Conservation (phyloP, 2,329 filamentous ascomycete species). For the Aspergillus sp. region DNA sequence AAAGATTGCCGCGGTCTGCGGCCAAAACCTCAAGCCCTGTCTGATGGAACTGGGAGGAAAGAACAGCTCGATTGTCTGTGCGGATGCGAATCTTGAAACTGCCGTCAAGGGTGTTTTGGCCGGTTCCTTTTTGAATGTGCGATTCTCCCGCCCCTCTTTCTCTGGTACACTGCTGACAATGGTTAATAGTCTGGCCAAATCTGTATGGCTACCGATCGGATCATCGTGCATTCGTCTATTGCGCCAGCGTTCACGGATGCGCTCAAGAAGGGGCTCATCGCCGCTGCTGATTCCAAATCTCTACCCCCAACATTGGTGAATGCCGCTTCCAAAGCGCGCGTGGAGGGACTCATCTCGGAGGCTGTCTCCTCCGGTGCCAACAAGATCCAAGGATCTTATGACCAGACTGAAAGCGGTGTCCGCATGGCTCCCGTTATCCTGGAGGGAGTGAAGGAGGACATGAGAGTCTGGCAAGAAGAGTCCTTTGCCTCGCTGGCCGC, state of each 20-base stretch:
- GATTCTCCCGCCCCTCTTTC: not conserved
- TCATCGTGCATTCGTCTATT: slow-evolving; percentile 56
- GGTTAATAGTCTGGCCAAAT: slow-evolving; percentile 60
- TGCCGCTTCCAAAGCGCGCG: slow-evolving; percentile 40
- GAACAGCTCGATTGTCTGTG: slow-evolving; percentile 69
- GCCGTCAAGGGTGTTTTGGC: slow-evolving; percentile 43
- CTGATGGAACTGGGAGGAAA: slow-evolving; percentile 81
- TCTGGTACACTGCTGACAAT: slow-evolving; percentile 29
- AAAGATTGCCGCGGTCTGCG: slow-evolving; percentile 63
- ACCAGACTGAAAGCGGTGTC: slow-evolving; percentile 15
- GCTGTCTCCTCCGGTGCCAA: slow-evolving; percentile 28
- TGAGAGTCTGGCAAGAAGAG: slow-evolving; percentile 70
- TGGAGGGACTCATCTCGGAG: slow-evolving; percentile 23
- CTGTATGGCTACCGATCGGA: slow-evolving; percentile 76
- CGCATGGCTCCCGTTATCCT: slow-evolving; percentile 62
- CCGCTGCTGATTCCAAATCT: slow-evolving; percentile 24
- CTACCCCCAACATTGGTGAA: slow-evolving; percentile 39
- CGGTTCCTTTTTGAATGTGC: slow-evolving; percentile 30
- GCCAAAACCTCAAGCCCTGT: slow-evolving; percentile 69
- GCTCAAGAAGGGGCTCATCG: slow-evolving; percentile 39
- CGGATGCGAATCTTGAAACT: slow-evolving; percentile 68
- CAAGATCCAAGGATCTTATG: slow-evolving; percentile 20
- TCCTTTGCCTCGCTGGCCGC: slow-evolving; percentile 70
- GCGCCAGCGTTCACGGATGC: slow-evolving; percentile 48
- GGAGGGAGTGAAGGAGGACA: slow-evolving; percentile 59